Conservation (phyloP, 1,284 basidiomycete species). For the Puccinia novopanici region DNA sequence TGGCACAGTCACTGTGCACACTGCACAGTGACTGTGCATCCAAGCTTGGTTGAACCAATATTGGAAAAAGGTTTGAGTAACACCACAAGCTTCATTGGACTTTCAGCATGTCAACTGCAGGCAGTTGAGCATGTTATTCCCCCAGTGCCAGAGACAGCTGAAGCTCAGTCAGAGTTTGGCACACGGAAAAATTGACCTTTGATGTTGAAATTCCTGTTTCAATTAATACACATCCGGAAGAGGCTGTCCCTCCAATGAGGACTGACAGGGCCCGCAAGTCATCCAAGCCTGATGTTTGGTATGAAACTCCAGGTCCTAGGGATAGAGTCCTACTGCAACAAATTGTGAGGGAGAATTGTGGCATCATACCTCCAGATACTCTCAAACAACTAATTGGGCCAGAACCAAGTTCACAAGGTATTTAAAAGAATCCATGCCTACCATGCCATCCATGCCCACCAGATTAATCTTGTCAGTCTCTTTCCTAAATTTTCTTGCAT, state of each 20-base stretch:
- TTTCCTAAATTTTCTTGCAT: neutral
- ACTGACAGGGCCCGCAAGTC: neutral
- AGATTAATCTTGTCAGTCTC: conserved; percentile 73
- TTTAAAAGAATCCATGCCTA: conserved; percentile 83
- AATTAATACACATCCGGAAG: neutral
- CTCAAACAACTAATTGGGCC: conserved; percentile 79
- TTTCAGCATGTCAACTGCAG: no score
- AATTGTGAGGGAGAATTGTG: conserved; percentile 82
- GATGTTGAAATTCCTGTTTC: neutral
- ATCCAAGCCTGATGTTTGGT: no score
- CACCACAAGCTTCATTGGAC: no score
- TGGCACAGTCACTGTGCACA: no score
- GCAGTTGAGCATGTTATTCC: no score
- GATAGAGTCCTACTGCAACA: conserved; percentile 91
- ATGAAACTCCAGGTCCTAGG: conserved; percentile 55
- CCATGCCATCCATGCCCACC: no score
- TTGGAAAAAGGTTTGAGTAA: no score
- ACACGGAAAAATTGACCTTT: neutral
- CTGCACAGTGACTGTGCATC: no score
- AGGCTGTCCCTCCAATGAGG: neutral
- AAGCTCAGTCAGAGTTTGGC: no score
- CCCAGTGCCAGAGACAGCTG: no score
- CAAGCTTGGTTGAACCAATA: no score
- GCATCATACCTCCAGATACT: conserved; percentile 69
- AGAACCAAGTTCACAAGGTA: conserved; percentile 69